Evolutionary conservation across 805 yeast genomes (phyloP), one percentile per base, ranked within the genome.

Genomic region (Starmerella floricola): DNA sequence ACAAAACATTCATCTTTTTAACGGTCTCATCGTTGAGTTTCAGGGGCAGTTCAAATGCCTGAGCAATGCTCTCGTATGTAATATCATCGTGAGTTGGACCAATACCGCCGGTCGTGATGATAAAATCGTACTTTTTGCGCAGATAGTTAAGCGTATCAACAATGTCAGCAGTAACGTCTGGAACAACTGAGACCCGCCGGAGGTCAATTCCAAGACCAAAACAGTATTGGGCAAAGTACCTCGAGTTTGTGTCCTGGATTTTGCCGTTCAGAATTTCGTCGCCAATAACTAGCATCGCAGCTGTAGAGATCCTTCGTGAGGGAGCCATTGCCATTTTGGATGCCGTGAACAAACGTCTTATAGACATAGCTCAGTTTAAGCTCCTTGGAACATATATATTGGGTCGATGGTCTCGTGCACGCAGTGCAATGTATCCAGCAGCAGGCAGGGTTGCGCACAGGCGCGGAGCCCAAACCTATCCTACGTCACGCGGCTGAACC

Each of bases 51-150:
- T 60, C 60, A 49, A 67, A 84, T 6, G 81, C 79, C 49, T 69
- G 70, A 1, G 88, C 83, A n/a, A 85, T 52, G 29, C 82, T 67
- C 40, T 73, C 75, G 58, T 85, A 85, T 0, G 94, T 84, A 46
- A 85, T 79, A 57, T 85, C 95, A 56, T 85, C 95, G 53, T 84
- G 94, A 0, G 95, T 85, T 4, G 94, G 82, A 0, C 95, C 95
- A 45, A 85, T 82, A 17, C 69, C 78, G 26, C 83, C 80, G 41
- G 79, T 69, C 1, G 93, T 82, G 18, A 81, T 72, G 6, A 81
- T 69, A 34, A 82, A 69, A 54, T 80, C 85, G 51, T 74, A 77
- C n/a, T 65, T 58, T 17, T 62, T 50, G n/a, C 73, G 64, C 34
- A 78, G 60, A 10, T 62, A 53, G 24, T 57, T 59, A 18, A 81